phyloP scores from a whole-genome alignment of 192 early-diverging fungal genomes.

The Blastocladiella britannica region DNA sequence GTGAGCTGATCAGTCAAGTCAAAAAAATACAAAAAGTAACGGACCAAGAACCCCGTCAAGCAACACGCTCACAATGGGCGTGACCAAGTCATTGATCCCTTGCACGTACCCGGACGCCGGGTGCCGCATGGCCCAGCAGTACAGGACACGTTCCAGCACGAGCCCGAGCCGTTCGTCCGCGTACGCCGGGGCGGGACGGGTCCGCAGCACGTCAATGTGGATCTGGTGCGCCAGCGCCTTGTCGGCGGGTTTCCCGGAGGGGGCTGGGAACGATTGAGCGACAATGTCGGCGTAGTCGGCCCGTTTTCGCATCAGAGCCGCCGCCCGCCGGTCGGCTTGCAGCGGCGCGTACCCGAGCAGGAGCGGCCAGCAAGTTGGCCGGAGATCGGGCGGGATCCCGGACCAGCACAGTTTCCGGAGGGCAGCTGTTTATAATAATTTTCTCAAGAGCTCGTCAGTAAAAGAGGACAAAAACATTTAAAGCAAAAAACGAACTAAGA shows the following conservation, averaged over 20 bases:
- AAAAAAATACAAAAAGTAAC: conserved; percentile 4
- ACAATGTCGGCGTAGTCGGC: conserved; percentile 82
- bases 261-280: conserved; percentile 56
- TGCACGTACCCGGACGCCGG: conserved; percentile 98
- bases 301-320: conserved; percentile 68
- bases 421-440: conserved; percentile 18
- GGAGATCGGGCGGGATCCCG: conserved; percentile 68
- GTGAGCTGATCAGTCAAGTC: conserved; percentile 17
- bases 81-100: conserved; percentile 94
- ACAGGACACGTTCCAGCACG: conserved; percentile 77
- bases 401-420: conserved; percentile 77
- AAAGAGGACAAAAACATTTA: not conserved
- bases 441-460: not conserved
- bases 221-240: conserved; percentile 85
- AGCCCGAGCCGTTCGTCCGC: conserved; percentile 59
- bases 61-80: conserved; percentile 90
- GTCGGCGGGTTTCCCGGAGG: conserved; percentile 50
- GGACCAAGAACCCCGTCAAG: conserved; percentile 45
- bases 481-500: conserved; percentile 12
- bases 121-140: conserved; percentile 92
- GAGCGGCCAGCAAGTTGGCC: conserved; percentile 80
- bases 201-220: conserved; percentile 84
- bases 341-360: conserved; percentile 82
- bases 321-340: conserved; percentile 61
- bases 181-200: conserved; percentile 64